Evolutionary conservation across 345 rosid species (phyloP).

Genomic region (Fremontodendron californicum): DNA sequence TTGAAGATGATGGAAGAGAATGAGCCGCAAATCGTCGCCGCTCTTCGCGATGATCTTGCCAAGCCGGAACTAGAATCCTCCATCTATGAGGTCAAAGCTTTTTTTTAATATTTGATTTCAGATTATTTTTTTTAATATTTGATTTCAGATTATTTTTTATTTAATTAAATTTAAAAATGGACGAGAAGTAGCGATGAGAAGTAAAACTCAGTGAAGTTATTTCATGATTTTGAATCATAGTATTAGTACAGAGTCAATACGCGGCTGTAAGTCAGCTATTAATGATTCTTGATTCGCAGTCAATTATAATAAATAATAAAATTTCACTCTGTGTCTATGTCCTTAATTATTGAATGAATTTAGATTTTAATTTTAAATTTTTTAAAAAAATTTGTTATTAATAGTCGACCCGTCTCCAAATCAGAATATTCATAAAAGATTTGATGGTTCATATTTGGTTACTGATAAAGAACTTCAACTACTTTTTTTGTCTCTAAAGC

Average conservation of each 20-base stretch:
- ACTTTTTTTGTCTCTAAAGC: slow-evolving; percentile 4
- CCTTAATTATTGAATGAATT: neutral
- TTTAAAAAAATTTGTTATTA: neutral
- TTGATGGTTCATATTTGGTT: neutral
- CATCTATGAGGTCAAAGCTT: slow-evolving; percentile 59
- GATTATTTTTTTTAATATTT: neutral
- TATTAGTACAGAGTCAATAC: neutral
- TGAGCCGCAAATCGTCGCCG: slow-evolving; percentile 63
- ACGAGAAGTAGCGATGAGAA: no score
- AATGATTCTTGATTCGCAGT: neutral
- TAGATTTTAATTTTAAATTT: neutral
- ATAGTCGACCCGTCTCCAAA: no score
- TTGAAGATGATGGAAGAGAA: slow-evolving; percentile 48
- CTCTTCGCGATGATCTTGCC: slow-evolving; percentile 70
- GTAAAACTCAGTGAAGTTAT: neutral
- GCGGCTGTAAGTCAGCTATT: neutral
- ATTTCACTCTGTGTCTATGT: neutral
- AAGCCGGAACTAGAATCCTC: slow-evolving; percentile 78
- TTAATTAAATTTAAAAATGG: neutral
- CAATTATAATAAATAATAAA: neutral
- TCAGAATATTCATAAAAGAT: neutral
- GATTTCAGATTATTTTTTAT: neutral
- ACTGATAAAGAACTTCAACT: neutral
- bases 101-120: neutral
- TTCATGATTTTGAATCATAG: neutral